Evolutionary conservation across 768 basidiomycete species (phyloP).

Genomic region (Suillus subaureus): DNA sequence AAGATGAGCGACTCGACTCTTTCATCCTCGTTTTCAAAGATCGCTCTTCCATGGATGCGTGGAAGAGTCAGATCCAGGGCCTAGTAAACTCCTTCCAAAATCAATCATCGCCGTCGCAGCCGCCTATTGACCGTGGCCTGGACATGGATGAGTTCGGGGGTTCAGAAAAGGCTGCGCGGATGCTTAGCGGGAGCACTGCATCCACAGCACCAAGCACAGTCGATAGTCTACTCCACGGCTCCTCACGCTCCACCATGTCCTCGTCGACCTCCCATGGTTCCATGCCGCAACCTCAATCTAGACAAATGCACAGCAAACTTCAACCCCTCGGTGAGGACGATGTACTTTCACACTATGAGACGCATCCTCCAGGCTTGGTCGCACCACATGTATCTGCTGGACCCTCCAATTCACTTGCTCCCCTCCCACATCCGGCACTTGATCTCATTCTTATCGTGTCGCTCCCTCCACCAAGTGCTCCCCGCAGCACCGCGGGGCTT

Average conservation of each 20-base stretch:
- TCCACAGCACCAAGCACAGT: slow-evolving; percentile 59
- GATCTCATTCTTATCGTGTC: slow-evolving; percentile 94
- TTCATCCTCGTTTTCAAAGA: slow-evolving; percentile 98
- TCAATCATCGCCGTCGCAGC: slow-evolving; percentile 44
- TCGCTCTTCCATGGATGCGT: slow-evolving; percentile 82
- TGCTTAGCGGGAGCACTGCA: slow-evolving; percentile 76
- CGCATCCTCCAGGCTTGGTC: slow-evolving; percentile 51
- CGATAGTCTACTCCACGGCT: slow-evolving; percentile 67
- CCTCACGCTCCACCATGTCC: slow-evolving; percentile 68
- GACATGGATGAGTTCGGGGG: slow-evolving; percentile 81
- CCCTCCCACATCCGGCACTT: slow-evolving; percentile 82
- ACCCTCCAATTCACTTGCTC: slow-evolving; percentile 78
- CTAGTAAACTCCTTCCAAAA: slow-evolving; percentile 75
- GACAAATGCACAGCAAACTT: slow-evolving; percentile 47
- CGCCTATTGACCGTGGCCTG: slow-evolving; percentile 39
- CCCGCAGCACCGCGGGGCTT: slow-evolving; percentile 78
- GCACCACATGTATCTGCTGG: slow-evolving; percentile 74
- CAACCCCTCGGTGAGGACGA: slow-evolving; percentile 74
- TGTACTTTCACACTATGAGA: slow-evolving; percentile 59
- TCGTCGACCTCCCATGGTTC: slow-evolving; percentile 76
- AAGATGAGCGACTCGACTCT: slow-evolving; percentile 89
- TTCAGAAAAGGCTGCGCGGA: slow-evolving; percentile 73
- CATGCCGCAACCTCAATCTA: slow-evolving; percentile 40
- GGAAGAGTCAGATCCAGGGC: slow-evolving; percentile 81
- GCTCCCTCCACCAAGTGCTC: slow-evolving; percentile 71